Base-by-base conservation (phyloP, 2,329 filamentous ascomycete species). In the Capronia americana region DNA sequence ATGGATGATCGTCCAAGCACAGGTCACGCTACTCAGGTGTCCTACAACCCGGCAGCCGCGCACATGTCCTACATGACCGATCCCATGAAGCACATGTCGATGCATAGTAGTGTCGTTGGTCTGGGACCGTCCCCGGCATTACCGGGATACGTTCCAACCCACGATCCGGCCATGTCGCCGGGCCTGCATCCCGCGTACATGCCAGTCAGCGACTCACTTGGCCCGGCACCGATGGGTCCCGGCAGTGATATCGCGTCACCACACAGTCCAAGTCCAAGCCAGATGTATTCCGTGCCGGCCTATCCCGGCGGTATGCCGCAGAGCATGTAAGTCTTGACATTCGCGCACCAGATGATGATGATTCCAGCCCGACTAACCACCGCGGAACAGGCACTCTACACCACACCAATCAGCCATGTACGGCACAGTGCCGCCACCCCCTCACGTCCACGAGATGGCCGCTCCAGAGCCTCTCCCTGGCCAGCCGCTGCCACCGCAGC, bases 1-100 rank as follows among this genome's bases (percentile, higher is more conserved):
- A 32, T 34, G 20, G 60, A 64, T 8, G 61, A 64, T 23, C 60
- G 60, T 20, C 64, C 64, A 10, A 51, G 53, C 62, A 64, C 61
- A 28, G 56, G 44, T 20, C 57, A 68, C 44, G 58, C 54, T 4
- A 62, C 57, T 2, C 50, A 55, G 14, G 56, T 50, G 32, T 34
- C 50, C 32, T 44, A 44, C 32, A 61, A 63, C 28, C 48, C 59
- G 24, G 24, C 59, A 55, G 11, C 44, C 14, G 24, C 41, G 34
- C 61, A 69, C 26, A 53, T 50, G 26, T 61, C 60, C 3, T 69
- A 69, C 50, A 60, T 67, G 48, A 56, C 50, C 32, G 65, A 69
- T 28, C 44, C 64, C 4, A 53, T 30, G 30, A 67, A 69, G 59
- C 61, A 63, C 59, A 69, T 69, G 67, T 63, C 64, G 23, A 57